Percentiles rank a stretch among this genome's conserved stretches.
phyloP scores from a whole-genome alignment of 176 grass and related monocot genomes.

The Oryza rufipogon region DNA sequence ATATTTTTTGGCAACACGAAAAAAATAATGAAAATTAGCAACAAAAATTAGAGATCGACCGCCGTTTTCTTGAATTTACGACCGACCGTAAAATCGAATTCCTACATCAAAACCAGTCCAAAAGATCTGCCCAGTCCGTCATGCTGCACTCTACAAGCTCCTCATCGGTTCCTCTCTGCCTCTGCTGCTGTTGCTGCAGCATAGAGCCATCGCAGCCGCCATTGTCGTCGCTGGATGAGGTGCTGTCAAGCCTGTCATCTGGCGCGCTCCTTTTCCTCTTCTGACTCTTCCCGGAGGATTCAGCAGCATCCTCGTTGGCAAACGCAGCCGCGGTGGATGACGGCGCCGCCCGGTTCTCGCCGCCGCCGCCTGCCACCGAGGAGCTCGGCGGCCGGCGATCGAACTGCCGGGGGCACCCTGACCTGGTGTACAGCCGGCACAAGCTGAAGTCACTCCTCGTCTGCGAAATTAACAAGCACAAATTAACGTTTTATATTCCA shows the following conservation, averaged over 20 bases:
- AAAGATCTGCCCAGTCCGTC: conserved; percentile 29
- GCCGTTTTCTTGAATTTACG: not conserved
- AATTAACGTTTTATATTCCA: not conserved
- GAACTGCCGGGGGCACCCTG: conserved; percentile 64
- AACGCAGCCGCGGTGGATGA: not conserved
- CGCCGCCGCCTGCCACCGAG: not conserved
- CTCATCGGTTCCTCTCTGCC: conserved; percentile 11
- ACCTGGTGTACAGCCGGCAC: conserved; percentile 78
- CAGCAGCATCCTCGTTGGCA: not conserved
- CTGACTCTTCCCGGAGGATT: not conserved
- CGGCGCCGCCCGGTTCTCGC: not conserved
- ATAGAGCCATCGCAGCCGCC: not conserved
- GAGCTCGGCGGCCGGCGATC: conserved; percentile 73
- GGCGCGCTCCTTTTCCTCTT: conserved; percentile 48
- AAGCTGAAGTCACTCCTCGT: conserved; percentile 77
- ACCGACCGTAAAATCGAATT: not conserved
- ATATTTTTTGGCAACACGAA: not conserved
- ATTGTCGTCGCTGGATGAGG: conserved; percentile 36
- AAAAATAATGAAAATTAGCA: not conserved
- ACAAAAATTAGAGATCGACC: not conserved
- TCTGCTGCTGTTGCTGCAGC: conserved; percentile 23
- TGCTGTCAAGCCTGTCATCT: conserved; percentile 1
- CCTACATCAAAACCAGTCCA: conserved; percentile 35
- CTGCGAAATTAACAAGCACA: conserved; percentile 44
- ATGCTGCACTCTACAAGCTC: conserved; percentile 13